Evolutionary conservation across 805 yeast genomes (phyloP).

Genomic region (Ogataea pignaliae): DNA sequence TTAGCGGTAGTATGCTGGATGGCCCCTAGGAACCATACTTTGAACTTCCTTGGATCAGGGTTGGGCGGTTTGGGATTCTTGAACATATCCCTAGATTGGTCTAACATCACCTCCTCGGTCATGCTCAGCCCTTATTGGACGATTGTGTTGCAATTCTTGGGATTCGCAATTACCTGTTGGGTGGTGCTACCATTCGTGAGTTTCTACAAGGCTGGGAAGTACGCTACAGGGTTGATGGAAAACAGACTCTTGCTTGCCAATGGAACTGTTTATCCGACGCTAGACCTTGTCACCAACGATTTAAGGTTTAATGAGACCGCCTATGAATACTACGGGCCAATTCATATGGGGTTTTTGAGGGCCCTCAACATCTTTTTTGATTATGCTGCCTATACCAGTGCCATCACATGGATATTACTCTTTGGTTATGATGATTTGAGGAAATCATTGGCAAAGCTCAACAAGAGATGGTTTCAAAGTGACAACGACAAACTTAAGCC

Average conservation of each 20-base stretch:
- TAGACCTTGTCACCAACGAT: conserved; percentile 35
- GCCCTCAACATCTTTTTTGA: conserved; percentile 50
- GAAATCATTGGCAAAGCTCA: conserved; percentile 7
- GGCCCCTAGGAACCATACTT: conserved; percentile 37
- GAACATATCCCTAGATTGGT: conserved; percentile 48
- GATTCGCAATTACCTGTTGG: conserved; percentile 47
- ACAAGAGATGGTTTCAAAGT: neutral
- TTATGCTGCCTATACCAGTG: conserved; percentile 48
- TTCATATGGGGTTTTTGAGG: conserved; percentile 43
- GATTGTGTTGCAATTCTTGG: conserved; percentile 43
- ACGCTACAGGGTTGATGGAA: conserved; percentile 42
- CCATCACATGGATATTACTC: conserved; percentile 38
- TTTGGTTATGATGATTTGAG: conserved; percentile 25
- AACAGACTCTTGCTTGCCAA: conserved; percentile 34
- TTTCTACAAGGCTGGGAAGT: conserved; percentile 32
- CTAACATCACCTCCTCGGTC: conserved; percentile 45
- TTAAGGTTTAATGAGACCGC: conserved; percentile 42
- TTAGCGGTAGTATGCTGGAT: conserved; percentile 46
- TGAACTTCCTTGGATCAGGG: conserved; percentile 48
- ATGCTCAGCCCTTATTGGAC: conserved; percentile 52
- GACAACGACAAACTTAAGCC: neutral
- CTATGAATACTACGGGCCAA: conserved; percentile 40
- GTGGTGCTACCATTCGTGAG: conserved; percentile 42
- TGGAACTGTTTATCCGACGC: conserved; percentile 41
- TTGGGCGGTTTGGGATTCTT: conserved; percentile 49